Base-by-base conservation (phyloP, 176 grass and related monocot species). In the bread wheat (Triticum aestivum) region DNA sequence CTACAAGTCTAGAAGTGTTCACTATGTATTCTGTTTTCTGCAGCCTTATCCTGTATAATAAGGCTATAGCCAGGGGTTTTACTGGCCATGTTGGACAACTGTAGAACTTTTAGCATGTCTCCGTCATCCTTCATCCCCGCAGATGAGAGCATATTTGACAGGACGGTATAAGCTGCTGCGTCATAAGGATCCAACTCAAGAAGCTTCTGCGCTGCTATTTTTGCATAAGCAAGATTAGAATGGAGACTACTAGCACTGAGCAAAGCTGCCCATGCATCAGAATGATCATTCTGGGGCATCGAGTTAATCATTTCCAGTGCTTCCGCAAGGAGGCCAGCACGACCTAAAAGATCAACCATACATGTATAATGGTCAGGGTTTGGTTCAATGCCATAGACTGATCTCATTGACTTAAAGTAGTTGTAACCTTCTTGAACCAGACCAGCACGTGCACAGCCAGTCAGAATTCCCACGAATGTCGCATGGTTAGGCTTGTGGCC, bases 311-410 rank as follows among this genome's bases (percentile, higher is more conserved):
- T 79, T 68, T 92, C 61, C 38, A 91, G 24, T 65, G 93, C 88
- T 82, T 95, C 90, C 18, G 34, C 52, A 41, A 92, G 86, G 62
- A 92, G 66, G 39, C 93, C 90, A 20, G 88, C 88, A 79, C 90
- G 90, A 2, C 93, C 93, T 73, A 95, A 89, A 54, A 95, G 90
- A 87, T 95, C 86, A 84, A 95, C 83, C 77, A 89, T 87, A 59
- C 93, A 91, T 59, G 93, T 92, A 69, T 89, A 95, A 79, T 95
- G 93, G 23, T 92, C 83, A 23, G 32, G 84, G 45, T 83, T 77
- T 79, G 93, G 90, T 82, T 92, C 66, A 38, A 95, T 33, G 5
- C 77, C 84, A 75, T 91, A 83, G 78, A 52, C 72, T 72, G 90
- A 27, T 71, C 65, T 78, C 93, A 92, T 95, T 47, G 72, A 87